Evolutionary conservation across 805 yeast genomes (phyloP), one percentile per base, ranked within the genome.

Genomic region (Candida quercuum): DNA sequence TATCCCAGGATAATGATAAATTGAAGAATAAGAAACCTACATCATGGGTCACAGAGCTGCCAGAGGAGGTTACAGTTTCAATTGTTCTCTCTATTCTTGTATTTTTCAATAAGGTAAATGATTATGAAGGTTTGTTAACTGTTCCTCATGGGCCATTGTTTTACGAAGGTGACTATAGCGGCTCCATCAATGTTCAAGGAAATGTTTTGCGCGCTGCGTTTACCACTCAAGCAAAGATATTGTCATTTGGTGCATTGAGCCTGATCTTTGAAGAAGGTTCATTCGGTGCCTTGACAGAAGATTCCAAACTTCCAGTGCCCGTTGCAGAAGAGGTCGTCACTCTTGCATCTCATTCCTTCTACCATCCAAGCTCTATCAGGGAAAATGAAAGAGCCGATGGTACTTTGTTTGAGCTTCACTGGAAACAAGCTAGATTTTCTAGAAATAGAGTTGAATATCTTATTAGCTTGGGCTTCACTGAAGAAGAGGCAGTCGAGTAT

Each of bases 271-370:
- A 44, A 27, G 51, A 52, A 17, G 51, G 54, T 1, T 38, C 57
- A 0, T 56, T 63, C 14, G 42, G 32, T 8, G 30, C 49, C n/a
- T 42, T 54, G 5, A 41, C 52, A 12, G 55, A 47, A 8, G 40
- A 47, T 5, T 46, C 51, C 14, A 47, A 51, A n/a, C 43, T 64
- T 3, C 70, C 71, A 6, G 56, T 57, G 21, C 50, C 58, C 1
- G 60, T 77, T 4, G 60, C 74, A 32, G 72, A 71, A 20, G 72
- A 70, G 40, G 36, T 76, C 2, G 56, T 76, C 14, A 54, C 62
- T 3, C 60, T 78, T 29, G 53, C 73, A 22, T 67, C 65, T 33
- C 62, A 67, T 33, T 59, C 70, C 1, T 73, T 62, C 45, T 56
- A 57, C n/a, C 8, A 17, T 9, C 51, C 58, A 1, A 54, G 56